Percentiles rank a stretch among this genome's conserved stretches.
Conservation (phyloP, 805 yeast genomes). For the Wickerhamiella hasegawae region DNA sequence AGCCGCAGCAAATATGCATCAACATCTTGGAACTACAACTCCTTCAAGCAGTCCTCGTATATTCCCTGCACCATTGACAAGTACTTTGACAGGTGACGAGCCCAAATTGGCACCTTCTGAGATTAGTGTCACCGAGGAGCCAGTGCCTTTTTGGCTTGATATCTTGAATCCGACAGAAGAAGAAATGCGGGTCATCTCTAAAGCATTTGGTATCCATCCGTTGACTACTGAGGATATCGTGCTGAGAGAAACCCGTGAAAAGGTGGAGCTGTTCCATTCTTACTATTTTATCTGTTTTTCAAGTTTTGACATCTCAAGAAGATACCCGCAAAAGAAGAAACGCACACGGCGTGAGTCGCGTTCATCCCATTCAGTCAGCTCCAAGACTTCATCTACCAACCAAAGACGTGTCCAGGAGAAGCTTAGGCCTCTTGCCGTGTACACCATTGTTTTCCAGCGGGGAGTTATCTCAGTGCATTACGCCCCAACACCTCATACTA, state of each 20-base stretch:
- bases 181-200: constrained; percentile 82
- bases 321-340: constrained; percentile 4
- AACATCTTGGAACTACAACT: background rate
- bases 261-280: constrained; percentile 80
- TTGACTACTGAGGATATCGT: constrained; percentile 90
- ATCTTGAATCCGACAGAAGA: constrained; percentile 88
- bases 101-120: background rate
- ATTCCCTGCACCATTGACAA: too few species aligned
- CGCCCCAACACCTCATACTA: constrained; percentile 90
- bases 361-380: background rate
- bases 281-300: constrained; percentile 87
- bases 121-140: constrained; percentile 16
- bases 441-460: constrained; percentile 76
- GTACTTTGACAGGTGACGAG: too few species aligned
- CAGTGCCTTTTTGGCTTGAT: constrained; percentile 83
- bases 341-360: constrained; percentile 1
- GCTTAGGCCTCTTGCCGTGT: constrained; percentile 79
- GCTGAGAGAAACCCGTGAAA: constrained; percentile 85
- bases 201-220: constrained; percentile 91
- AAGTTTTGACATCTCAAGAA: constrained; percentile 47
- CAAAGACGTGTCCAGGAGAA: constrained; percentile 24
- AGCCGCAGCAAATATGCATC: background rate
- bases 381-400: background rate
- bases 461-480: constrained; percentile 91
- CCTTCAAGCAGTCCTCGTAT: background rate